Base-by-base conservation (phyloP, 2,329 filamentous ascomycete species). In the Cercospora nicotianae region DNA sequence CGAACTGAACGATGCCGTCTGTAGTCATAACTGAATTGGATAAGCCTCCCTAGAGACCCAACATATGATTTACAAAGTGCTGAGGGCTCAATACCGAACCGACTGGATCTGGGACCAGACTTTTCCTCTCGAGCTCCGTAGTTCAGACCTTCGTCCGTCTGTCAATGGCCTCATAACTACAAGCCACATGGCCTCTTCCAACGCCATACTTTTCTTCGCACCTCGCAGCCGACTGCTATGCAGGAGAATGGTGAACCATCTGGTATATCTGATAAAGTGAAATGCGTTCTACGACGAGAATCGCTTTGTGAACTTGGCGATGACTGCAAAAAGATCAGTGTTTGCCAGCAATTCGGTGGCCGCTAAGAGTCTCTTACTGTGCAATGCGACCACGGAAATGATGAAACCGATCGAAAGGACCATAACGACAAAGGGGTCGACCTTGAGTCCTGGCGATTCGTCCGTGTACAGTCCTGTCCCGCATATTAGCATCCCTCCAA, bases 381-480 rank as follows among this genome's bases (percentile, higher is more conserved):
- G 95, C 79, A 99, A 87, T 75, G 93, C 94, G 78, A 99, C 95
- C 79, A 99, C 95, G 78, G 91, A 95, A 85, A 99, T 97, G 82
- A 99, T 99, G 83, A 99, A 99, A 71, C 96, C 95, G 76, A 99
- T 88, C 78, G 93, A 96, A 75, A 99, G 87, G 74, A 97, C 95
- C 78, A 99, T 87, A 72, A 99, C 94, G 73, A 99, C 94, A 68
- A 99, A 95, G 23, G 95, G 95, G 81, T 99, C 95, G 73, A 99
- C 95, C 86, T 97, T 97, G 77, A 99, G 86, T 70, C 95, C 95
- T 67, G 95, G 95, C 73, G 92, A 96, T 85, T 99, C 95, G 80
- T 99, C 95, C 67, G 95, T 99, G 89, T 99, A 99, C 55, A 99
- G 90, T 82, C 89, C 91, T 93, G 66, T 26, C n/a, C 10, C 26